Evolutionary conservation across 2,329 filamentous ascomycete genomes (phyloP).

Genomic region (Tolypocladium cylindrosporum): DNA sequence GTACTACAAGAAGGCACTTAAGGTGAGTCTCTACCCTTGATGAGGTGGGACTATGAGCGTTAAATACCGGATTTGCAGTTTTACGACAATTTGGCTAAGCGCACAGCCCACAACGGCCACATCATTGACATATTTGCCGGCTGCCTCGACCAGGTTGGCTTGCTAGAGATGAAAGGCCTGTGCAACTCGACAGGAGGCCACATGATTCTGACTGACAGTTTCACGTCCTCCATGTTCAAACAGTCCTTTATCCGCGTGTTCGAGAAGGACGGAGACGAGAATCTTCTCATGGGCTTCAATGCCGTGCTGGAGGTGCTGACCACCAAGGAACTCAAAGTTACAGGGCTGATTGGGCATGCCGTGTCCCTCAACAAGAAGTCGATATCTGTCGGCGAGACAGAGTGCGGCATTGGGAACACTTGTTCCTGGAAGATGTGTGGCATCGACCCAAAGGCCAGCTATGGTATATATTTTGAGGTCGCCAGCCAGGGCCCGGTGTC

Average conservation of each 20-base stretch:
- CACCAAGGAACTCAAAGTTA: slow-evolving; percentile 97
- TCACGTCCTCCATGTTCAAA: slow-evolving; percentile 98
- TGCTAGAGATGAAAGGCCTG: slow-evolving; percentile 96
- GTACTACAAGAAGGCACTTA: slow-evolving; percentile 98
- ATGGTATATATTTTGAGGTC: slow-evolving; percentile 96
- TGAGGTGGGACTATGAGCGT: background rate
- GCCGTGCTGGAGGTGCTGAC: slow-evolving; percentile 91
- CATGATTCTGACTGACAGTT: slow-evolving; percentile 97
- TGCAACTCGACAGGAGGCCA: slow-evolving; percentile 94
- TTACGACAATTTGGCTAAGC: slow-evolving; percentile 88
- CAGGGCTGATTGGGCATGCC: slow-evolving; percentile 90
- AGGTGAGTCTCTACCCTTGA: slow-evolving; percentile 42
- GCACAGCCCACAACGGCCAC: slow-evolving; percentile 91
- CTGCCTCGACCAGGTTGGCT: slow-evolving; percentile 91
- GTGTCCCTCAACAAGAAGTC: slow-evolving; percentile 98
- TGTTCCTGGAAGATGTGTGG: slow-evolving; percentile 99
- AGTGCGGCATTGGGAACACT: slow-evolving; percentile 96
- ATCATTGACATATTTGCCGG: slow-evolving; percentile 97
- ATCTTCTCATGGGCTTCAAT: slow-evolving; percentile 96
- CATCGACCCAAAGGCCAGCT: slow-evolving; percentile 87
- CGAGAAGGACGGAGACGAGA: slow-evolving; percentile 91
- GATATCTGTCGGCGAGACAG: slow-evolving; percentile 90
- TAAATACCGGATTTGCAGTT: slow-evolving; percentile 45
- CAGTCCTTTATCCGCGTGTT: slow-evolving; percentile 96
- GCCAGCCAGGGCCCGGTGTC: slow-evolving; percentile 83